These are phyloP conservation scores for Plectranthus barbatus DNA, from an alignment of 257 asterid genomes.

Conservation along the genomic window DNA sequence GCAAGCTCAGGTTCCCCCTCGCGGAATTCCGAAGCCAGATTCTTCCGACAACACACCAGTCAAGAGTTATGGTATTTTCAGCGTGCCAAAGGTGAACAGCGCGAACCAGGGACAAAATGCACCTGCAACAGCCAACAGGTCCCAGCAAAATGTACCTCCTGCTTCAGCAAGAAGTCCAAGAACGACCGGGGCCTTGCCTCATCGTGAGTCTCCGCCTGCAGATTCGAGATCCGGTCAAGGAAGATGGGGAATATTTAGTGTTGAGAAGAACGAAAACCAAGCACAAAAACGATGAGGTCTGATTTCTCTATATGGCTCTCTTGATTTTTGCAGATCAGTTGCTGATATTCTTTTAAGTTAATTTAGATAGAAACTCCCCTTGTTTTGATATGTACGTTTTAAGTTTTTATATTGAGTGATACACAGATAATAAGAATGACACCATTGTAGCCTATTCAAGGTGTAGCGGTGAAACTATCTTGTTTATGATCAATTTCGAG, in stretches of 20 bases:
- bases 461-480: too few relatives aligned
- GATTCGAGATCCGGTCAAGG: constrained; percentile 26
- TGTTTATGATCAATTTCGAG: too few relatives aligned
- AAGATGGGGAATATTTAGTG: constrained; percentile 25
- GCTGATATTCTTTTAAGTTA: not conserved
- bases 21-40: constrained; percentile 18
- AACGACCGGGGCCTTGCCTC: constrained; percentile 4
- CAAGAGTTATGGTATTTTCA: constrained; percentile 48
- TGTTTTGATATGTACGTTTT: too few relatives aligned
- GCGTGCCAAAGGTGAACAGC: constrained; percentile 16
- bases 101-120: constrained; percentile 17
- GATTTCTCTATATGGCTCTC: not conserved
- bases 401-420: too few relatives aligned
- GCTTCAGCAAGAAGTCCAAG: constrained; percentile 21
- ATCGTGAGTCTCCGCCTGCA: constrained; percentile 12
- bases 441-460: too few relatives aligned
- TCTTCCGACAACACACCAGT: constrained; percentile 23
- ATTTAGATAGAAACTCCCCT: not conserved
- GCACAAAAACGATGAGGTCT: constrained; percentile 24
- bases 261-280: constrained; percentile 19
- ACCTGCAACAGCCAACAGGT: constrained; percentile 39
- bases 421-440: too few relatives aligned
- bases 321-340: not conserved
- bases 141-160: constrained; percentile 34
- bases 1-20: constrained; percentile 13